Evolutionary conservation across 2,329 filamentous ascomycete genomes (phyloP).

Genomic region (Dactylellina parvicollis): DNA sequence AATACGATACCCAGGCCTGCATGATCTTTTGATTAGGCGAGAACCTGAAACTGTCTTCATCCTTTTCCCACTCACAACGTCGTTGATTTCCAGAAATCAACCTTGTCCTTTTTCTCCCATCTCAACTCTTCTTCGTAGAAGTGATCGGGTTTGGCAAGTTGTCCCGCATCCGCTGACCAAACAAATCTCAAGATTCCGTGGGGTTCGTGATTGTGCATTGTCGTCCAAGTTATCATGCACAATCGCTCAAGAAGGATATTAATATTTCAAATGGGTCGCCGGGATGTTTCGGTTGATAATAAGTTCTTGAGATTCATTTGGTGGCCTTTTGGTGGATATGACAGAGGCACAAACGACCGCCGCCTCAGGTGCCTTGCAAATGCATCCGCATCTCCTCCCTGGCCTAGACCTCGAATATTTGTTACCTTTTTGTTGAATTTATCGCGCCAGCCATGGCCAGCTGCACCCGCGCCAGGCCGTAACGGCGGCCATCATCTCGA

Average conservation of each 20-base stretch:
- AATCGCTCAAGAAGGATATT: constrained; percentile 27
- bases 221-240: constrained; percentile 43
- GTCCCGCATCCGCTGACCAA: constrained; percentile 41
- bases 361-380: constrained; percentile 33
- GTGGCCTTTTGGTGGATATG: constrained; percentile 16
- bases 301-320: constrained; percentile 39
- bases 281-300: constrained; percentile 53
- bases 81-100: constrained; percentile 41
- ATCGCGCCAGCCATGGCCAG: background rate
- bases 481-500: constrained; percentile 9
- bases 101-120: constrained; percentile 21
- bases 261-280: constrained; percentile 35
- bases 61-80: constrained; percentile 31
- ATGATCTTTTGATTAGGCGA: constrained; percentile 45
- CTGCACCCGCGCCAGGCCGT: background rate
- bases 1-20: constrained; percentile 43
- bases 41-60: constrained; percentile 46
- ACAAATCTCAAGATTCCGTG: constrained; percentile 37
- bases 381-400: constrained; percentile 1
- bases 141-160: constrained; percentile 6
- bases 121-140: constrained; percentile 24
- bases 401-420: constrained; percentile 25
- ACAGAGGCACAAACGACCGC: constrained; percentile 16
- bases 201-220: constrained; percentile 44
- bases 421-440: background rate